These are phyloP conservation scores for Metschnikowia chrysomelidarum DNA, from an alignment of 805 yeast species.

Conservation along the genomic window DNA sequence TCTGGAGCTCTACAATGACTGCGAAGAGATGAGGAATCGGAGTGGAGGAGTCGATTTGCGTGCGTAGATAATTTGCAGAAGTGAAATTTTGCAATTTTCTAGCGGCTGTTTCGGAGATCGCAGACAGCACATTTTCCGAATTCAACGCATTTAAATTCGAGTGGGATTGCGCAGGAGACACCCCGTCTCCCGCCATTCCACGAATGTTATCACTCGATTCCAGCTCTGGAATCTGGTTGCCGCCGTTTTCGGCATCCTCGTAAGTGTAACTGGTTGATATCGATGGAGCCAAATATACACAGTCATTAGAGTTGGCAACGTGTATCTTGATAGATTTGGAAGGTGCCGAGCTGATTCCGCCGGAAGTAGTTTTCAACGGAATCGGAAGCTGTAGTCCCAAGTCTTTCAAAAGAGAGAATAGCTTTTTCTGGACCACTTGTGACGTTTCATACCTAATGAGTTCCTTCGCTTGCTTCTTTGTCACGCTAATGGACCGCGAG, in stretches of 20 bases:
- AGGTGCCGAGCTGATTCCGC: slow-evolving; percentile 22
- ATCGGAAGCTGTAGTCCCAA: slow-evolving; percentile 42
- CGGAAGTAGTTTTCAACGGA: slow-evolving; percentile 30
- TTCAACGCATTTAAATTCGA: too few species aligned
- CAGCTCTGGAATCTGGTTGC: slow-evolving; percentile 19
- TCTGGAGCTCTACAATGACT: slow-evolving; percentile 44
- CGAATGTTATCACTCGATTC: slow-evolving; percentile 5
- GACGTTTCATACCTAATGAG: slow-evolving; percentile 40
- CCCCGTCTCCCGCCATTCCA: background rate
- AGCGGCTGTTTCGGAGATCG: slow-evolving; percentile 4
- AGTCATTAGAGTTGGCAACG: slow-evolving; percentile 40
- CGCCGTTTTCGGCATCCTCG: slow-evolving; percentile 44
- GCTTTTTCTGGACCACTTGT: slow-evolving; percentile 35
- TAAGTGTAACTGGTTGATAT: slow-evolving; percentile 39
- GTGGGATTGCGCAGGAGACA: background rate
- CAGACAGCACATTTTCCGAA: slow-evolving; percentile 1
- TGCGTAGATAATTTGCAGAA: slow-evolving; percentile 37
- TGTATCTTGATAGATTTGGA: slow-evolving; percentile 31
- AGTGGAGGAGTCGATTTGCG: slow-evolving; percentile 36
- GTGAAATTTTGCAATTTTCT: slow-evolving; percentile 24
- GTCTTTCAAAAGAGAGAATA: slow-evolving; percentile 28
- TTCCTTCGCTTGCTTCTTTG: slow-evolving; percentile 33
- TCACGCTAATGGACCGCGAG: slow-evolving; percentile 20
- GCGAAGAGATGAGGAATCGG: slow-evolving; percentile 55
- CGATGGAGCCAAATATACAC: slow-evolving; percentile 40